Base-by-base conservation (phyloP, 202 grass and related monocot genomes). In the Brachypodium distachyon region DNA sequence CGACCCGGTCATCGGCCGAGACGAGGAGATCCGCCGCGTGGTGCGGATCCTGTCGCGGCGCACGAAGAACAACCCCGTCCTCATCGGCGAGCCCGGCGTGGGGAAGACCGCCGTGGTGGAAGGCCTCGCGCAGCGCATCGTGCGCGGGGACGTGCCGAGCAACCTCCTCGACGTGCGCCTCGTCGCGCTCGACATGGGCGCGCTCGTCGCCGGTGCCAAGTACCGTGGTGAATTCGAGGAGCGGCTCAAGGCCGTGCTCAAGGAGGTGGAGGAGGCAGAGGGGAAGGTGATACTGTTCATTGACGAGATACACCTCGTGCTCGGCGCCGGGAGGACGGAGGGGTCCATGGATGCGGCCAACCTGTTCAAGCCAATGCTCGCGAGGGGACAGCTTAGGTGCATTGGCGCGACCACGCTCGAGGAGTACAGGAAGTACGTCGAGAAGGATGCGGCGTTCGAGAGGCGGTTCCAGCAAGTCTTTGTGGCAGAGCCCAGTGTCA, bases 261-360 rank as follows among this genome's bases (percentile, higher is more conserved):
- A 93, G 76, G 91, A 93, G 61, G 18, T 88, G 7, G 85, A 90
- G 61, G 91, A 88, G 18, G 85, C 85, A 29, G 59, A 74, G 18
- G 91, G 88, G 3, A 94, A 94, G 82, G 88, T 91, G 7, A 88
- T 91, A 1, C 75, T 94, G 13, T 94, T 94, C 91, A 91, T 94
- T 18, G 91, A 94, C 34, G 91, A 94, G 76, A 88, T 94, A 0
- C 91, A 94, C 59, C 75, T 90, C 2, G 88, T 94, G 21, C 87
- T 91, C 12, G 91, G 88, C 41, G 91, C 91, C 3, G 91, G 88
- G 8, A 74, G 87, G 12, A 83, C 81, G 2, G 91, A 93, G 36
- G 91, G 84, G 0, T 90, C 91, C 7, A 87, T 90, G 84, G 87
- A 90, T 23, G 87, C 87, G 0, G 91, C 84, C 16, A 87, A 87